Evolutionary conservation across 805 yeast genomes (phyloP).

Genomic region (Ogataea thermomethanolica): DNA sequence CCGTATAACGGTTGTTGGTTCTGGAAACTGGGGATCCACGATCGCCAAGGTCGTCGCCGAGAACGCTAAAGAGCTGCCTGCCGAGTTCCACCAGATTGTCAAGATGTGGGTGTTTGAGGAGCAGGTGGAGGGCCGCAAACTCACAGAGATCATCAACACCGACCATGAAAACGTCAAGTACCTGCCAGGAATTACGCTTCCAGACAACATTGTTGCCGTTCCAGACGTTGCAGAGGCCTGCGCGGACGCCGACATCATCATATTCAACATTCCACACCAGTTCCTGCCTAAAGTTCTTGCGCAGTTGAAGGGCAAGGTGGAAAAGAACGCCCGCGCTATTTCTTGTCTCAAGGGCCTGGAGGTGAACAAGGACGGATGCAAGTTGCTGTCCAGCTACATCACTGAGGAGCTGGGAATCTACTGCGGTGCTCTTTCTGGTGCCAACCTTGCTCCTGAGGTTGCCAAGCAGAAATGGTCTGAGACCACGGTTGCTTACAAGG

Average conservation of each 20-base stretch:
- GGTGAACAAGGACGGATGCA: slow-evolving; percentile 80
- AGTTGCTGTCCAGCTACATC: slow-evolving; percentile 74
- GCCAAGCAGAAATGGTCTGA: slow-evolving; percentile 96
- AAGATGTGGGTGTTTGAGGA: slow-evolving; percentile 98
- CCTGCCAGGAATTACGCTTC: slow-evolving; percentile 83
- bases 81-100: slow-evolving; percentile 67
- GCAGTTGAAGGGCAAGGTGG: slow-evolving; percentile 74
- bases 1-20: slow-evolving; percentile 78
- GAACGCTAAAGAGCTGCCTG: slow-evolving; percentile 68
- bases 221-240: slow-evolving; percentile 80
- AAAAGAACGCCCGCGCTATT: slow-evolving; percentile 74
- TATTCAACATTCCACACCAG: slow-evolving; percentile 97
- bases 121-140: slow-evolving; percentile 65
- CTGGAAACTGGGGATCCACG: slow-evolving; percentile 98
- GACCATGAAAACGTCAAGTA: slow-evolving; percentile 93
- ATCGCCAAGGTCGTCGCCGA: slow-evolving; percentile 95
- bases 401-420: slow-evolving; percentile 77
- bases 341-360: slow-evolving; percentile 96
- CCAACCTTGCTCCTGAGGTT: slow-evolving; percentile 95
- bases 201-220: slow-evolving; percentile 81
- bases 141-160: slow-evolving; percentile 88
- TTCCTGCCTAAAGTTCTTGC: slow-evolving; percentile 74
- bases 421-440: slow-evolving; percentile 97
- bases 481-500: slow-evolving; percentile 89
- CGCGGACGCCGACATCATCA: slow-evolving; percentile 75